Evolutionary conservation across 177 flowering plant species (phyloP).

Genomic region (Telopea speciosissima): DNA sequence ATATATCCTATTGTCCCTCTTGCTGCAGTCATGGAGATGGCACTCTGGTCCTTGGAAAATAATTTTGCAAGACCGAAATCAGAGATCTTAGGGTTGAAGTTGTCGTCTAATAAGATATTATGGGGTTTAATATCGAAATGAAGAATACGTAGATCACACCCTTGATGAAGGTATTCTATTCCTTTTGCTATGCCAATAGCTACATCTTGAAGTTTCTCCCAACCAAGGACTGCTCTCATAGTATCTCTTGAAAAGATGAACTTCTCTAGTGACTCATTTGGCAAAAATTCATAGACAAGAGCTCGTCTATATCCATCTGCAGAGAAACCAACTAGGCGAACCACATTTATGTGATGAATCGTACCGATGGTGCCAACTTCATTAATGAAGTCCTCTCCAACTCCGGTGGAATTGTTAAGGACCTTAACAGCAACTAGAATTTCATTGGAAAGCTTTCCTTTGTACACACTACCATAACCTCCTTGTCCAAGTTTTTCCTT

Average conservation of each 20-base stretch:
- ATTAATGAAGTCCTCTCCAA: constrained; percentile 29
- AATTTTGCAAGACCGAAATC: constrained; percentile 29
- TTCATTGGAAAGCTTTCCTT: constrained; percentile 25
- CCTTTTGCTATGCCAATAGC: constrained; percentile 25
- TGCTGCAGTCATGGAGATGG: constrained; percentile 19
- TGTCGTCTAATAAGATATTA: constrained; percentile 23
- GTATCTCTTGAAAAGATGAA: constrained; percentile 6
- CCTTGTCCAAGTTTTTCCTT: constrained; percentile 23
- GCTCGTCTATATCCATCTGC: constrained; percentile 16
- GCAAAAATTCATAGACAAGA: neutral
- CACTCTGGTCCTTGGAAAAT: constrained; percentile 17
- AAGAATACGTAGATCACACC: constrained; percentile 25
- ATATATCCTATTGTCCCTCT: constrained; percentile 28
- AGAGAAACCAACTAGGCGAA: constrained; percentile 24
- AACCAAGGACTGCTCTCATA: constrained; percentile 8
- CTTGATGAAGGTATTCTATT: constrained; percentile 28
- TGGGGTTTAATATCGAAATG: constrained; percentile 33
- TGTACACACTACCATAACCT: constrained; percentile 19
- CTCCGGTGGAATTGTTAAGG: constrained; percentile 11
- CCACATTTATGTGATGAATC: constrained; percentile 23
- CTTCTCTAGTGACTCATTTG: constrained; percentile 25
- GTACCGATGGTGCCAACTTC: constrained; percentile 24
- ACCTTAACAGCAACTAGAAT: constrained; percentile 21
- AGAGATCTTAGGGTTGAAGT: constrained; percentile 26
- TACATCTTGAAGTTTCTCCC: constrained; percentile 20